These are phyloP conservation scores for Stentor coeruleus DNA, from an alignment of 73 alveolate genomes.

Conservation along the genomic window DNA sequence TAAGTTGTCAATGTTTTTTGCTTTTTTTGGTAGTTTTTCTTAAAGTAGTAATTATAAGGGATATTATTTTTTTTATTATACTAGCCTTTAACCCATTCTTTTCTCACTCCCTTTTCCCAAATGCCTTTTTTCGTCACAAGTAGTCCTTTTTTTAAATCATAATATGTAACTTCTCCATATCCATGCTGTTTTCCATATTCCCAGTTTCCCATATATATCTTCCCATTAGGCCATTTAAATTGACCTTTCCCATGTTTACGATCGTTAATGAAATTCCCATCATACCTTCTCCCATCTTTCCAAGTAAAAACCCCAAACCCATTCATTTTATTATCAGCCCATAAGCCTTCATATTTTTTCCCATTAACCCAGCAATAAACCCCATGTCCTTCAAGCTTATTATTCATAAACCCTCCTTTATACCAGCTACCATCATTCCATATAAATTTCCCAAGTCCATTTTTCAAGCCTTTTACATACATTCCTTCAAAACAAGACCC, in stretches of 20 bases:
- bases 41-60: too few species aligned
- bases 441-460: conserved; percentile 33
- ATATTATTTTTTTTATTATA: too few species aligned
- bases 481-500: conserved; percentile 50
- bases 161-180: too few species aligned
- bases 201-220: conserved; percentile 18
- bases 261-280: conserved; percentile 11
- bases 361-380: conserved; percentile 35
- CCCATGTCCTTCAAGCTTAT: conserved; percentile 36
- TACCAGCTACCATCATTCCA: conserved; percentile 49
- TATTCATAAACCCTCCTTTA: conserved; percentile 30
- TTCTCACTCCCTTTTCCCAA: too few species aligned
- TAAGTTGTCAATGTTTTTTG: too few species aligned
- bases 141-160: too few species aligned
- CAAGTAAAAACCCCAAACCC: conserved; percentile 12
- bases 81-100: too few species aligned
- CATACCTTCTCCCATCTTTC: not conserved
- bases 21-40: too few species aligned
- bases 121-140: too few species aligned
- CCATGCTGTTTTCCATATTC: conserved; percentile 22
- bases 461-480: conserved; percentile 42
- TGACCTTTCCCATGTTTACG: conserved; percentile 16
- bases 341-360: conserved; percentile 35
- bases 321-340: conserved; percentile 22
- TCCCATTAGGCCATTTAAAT: not conserved